These are phyloP conservation scores for Orbilia brochopaga DNA, from an alignment of 2,329 filamentous ascomycete genomes.

Conservation along the genomic window DNA sequence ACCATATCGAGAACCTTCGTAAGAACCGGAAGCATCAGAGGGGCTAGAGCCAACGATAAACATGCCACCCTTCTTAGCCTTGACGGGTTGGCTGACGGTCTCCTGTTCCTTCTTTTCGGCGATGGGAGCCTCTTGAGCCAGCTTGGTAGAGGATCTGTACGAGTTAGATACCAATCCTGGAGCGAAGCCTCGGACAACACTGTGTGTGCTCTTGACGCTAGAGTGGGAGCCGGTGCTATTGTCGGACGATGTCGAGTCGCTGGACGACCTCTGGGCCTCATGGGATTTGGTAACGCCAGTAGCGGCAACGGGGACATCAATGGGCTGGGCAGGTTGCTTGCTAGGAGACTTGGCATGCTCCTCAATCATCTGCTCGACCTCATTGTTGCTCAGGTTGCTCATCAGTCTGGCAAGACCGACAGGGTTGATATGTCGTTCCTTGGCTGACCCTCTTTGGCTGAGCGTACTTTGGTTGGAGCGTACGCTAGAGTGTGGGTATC, in stretches of 20 bases:
- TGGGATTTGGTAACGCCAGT: slow-evolving; percentile 18
- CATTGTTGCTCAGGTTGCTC: slow-evolving; percentile 53
- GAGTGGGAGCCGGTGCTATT: slow-evolving; percentile 51
- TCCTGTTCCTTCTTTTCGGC: slow-evolving; percentile 65
- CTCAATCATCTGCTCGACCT: slow-evolving; percentile 45
- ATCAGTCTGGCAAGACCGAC: slow-evolving; percentile 87
- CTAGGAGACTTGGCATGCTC: slow-evolving; percentile 44
- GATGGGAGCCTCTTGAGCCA: slow-evolving; percentile 62
- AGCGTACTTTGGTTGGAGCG: slow-evolving; percentile 61
- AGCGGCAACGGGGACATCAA: slow-evolving; percentile 55
- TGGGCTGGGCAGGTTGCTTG: slow-evolving; percentile 56
- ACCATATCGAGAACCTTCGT: slow-evolving; percentile 48
- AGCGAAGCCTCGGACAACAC: slow-evolving; percentile 84
- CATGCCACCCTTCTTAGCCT: slow-evolving; percentile 59
- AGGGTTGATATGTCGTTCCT: slow-evolving; percentile 87
- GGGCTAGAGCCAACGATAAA: slow-evolving; percentile 60
- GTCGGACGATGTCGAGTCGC: slow-evolving; percentile 38
- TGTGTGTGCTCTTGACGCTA: slow-evolving; percentile 65
- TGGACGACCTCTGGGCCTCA: slow-evolving; percentile 31
- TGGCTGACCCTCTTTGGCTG: slow-evolving; percentile 67
- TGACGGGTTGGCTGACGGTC: slow-evolving; percentile 62
- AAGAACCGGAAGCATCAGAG: slow-evolving; percentile 55
- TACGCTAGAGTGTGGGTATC: slow-evolving; percentile 64
- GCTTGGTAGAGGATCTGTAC: slow-evolving; percentile 67
- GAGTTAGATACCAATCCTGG: slow-evolving; percentile 75